Evolutionary conservation across 805 yeast species (phyloP), one percentile per base, ranked within the genome.

Genomic region (Kluyveromyces lactis): DNA sequence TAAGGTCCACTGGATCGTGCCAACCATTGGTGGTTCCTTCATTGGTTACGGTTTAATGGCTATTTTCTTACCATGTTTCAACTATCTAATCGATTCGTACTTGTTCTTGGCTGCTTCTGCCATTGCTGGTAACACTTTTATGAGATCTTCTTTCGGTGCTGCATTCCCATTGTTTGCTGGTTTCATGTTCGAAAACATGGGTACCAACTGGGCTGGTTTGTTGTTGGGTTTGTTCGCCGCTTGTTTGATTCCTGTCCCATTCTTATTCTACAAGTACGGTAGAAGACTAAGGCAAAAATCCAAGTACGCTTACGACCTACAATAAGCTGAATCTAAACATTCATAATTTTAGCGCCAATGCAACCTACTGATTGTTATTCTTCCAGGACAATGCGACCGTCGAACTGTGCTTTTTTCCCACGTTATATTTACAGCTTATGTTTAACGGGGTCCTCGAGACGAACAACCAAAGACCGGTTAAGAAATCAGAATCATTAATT

Each of bases 1-100:
- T 26, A 61, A 62, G 31, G 75, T 85, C 28, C 95, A 81, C 55
- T 87, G 90, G 90, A 79, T 78, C 51, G 84, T 75, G n/a, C 92
- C 94, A 30, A 72, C 82, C 2, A 62, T 75, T 21, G 76, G 84
- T 21, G 81, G 85, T 46, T 44, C 73, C 3, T 70, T 79, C 52
- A 71, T 75, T 28, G 89, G 87, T 10, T 74, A 72, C 46, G 94
- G 90, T 28, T 62, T 82, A 42, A 65, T 81, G 46, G 68, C 77
- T 31, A 75, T 84, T 41, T 84, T 84, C 66, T 64, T 80, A 47
- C 76, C 86, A 9, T 72, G 81, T 19, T 59, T 83, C 50, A 83
- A 79, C 60, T 84, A 84, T 58, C 68, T 84, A 54, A 69, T 84
- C 49, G 94, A 84, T 57, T 67, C 79, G 19, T 84, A 84, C 56